Conservation (phyloP, 1,284 basidiomycete species). For the Quambalaria eucalypti region DNA sequence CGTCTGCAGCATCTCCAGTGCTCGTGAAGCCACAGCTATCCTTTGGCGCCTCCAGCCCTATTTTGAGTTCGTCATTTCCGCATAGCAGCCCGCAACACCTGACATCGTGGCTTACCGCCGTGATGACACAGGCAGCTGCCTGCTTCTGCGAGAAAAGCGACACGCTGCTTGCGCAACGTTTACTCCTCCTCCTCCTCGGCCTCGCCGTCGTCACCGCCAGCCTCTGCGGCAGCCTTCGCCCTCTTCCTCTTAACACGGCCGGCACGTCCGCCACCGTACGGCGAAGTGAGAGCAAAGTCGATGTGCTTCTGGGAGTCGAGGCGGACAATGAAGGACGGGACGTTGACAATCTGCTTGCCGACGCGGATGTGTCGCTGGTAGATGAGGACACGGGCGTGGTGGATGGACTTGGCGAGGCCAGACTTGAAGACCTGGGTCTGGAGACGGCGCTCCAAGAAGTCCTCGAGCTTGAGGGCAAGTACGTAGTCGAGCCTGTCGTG, state of each 20-base stretch:
- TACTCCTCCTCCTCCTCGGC: conserved; percentile 61
- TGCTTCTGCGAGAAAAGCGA: no score
- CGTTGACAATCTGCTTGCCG: conserved; percentile 98
- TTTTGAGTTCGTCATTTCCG: no score
- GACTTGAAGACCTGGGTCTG: conserved; percentile 99
- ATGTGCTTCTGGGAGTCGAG: conserved; percentile 65
- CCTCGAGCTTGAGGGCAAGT: conserved; percentile 95
- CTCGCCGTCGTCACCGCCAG: conserved; percentile 70
- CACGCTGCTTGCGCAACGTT: no score
- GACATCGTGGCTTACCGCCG: no score
- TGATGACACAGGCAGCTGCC: no score
- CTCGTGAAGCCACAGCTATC: no score
- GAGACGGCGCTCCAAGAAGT: conserved; percentile 97
- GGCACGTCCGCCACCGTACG: conserved; percentile 90
- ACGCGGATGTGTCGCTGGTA: conserved; percentile 94
- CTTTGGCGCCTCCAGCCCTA: no score
- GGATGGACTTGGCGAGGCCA: conserved; percentile 93
- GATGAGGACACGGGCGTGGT: conserved; percentile 97
- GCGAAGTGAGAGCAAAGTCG: conserved; percentile 94
- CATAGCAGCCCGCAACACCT: no score
- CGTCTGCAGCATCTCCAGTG: no score
- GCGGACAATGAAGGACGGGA: conserved; percentile 94
- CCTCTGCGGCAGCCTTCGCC: conserved; percentile 80
- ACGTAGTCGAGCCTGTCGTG: conserved; percentile 65
- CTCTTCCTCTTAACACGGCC: conserved; percentile 99